Evolutionary conservation across 306 rosid species (phyloP).

Genomic region (Heteromeles arbutifolia): DNA sequence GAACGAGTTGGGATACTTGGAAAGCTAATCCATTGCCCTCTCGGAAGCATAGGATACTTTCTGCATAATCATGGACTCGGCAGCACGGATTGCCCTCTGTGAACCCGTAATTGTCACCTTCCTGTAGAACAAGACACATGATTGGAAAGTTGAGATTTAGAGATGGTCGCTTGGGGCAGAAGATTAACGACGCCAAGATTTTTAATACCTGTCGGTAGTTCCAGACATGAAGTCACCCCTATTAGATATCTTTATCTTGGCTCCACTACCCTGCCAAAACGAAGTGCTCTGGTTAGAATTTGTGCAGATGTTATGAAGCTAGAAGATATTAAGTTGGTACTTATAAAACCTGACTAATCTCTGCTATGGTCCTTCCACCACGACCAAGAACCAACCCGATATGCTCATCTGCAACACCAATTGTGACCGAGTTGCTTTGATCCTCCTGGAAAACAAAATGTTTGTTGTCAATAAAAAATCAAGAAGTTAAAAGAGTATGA

Average conservation of each 20-base stretch:
- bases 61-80: conserved; percentile 90
- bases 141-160: neutral
- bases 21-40: conserved; percentile 49
- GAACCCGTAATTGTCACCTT: conserved; percentile 96
- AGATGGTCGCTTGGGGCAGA: neutral
- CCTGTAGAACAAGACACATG: conserved; percentile 41
- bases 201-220: conserved; percentile 77
- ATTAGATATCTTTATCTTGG: conserved; percentile 98
- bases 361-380: conserved; percentile 88
- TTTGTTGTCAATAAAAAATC: neutral
- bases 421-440: conserved; percentile 68
- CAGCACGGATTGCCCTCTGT: conserved; percentile 80
- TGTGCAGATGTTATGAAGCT: conserved; percentile 3
- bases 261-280: conserved; percentile 73
- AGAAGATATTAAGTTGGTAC: conserved; percentile 2
- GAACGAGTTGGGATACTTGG: conserved; percentile 20
- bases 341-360: conserved; percentile 81
- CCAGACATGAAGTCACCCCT: conserved; percentile 97
- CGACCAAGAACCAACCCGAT: conserved; percentile 98
- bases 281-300: conserved; percentile 15
- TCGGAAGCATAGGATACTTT: conserved; percentile 88
- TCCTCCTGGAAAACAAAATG: conserved; percentile 72
- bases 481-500: neutral
- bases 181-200: neutral
- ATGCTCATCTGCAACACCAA: conserved; percentile 83